Conservation (phyloP, 495 filamentous ascomycete species). For the Aspergillus wentii region DNA sequence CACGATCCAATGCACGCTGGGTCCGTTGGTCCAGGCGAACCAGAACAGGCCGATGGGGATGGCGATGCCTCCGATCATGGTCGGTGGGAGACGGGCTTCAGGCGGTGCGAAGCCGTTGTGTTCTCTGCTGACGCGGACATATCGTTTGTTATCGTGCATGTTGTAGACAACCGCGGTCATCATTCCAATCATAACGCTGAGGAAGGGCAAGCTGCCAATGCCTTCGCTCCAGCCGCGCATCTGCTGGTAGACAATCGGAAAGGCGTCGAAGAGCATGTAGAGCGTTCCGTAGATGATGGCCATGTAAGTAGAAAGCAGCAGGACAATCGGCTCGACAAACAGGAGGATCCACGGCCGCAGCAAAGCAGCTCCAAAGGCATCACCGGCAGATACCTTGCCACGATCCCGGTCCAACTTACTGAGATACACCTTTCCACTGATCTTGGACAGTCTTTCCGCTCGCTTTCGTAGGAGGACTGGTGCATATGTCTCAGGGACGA, state of each 20-base stretch:
- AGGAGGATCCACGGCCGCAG: conserved; percentile 48
- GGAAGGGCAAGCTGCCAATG: conserved; percentile 62
- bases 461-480: conserved; percentile 52
- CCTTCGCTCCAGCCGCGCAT: conserved; percentile 65
- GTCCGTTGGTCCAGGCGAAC: conserved; percentile 59
- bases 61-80: conserved; percentile 25
- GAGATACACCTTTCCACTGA: conserved; percentile 49
- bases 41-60: conserved; percentile 45
- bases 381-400: conserved; percentile 22
- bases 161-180: conserved; percentile 42
- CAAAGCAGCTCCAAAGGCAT: conserved; percentile 41
- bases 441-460: conserved; percentile 39
- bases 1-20: conserved; percentile 57
- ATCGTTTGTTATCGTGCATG: conserved; percentile 33
- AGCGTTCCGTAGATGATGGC: conserved; percentile 64
- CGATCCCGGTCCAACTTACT: conserved; percentile 44
- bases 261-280: conserved; percentile 72
- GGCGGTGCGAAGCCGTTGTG: conserved; percentile 28
- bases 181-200: conserved; percentile 74
- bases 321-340: conserved; percentile 58
- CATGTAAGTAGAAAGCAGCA: conserved; percentile 57
- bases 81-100: conserved; percentile 29
- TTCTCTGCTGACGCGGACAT: conserved; percentile 15
- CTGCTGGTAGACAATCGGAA: conserved; percentile 67
- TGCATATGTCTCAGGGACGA: conserved; percentile 57